Evolutionary conservation across 1,284 basidiomycete genomes (phyloP).

Genomic region (Pterulicium gracile): DNA sequence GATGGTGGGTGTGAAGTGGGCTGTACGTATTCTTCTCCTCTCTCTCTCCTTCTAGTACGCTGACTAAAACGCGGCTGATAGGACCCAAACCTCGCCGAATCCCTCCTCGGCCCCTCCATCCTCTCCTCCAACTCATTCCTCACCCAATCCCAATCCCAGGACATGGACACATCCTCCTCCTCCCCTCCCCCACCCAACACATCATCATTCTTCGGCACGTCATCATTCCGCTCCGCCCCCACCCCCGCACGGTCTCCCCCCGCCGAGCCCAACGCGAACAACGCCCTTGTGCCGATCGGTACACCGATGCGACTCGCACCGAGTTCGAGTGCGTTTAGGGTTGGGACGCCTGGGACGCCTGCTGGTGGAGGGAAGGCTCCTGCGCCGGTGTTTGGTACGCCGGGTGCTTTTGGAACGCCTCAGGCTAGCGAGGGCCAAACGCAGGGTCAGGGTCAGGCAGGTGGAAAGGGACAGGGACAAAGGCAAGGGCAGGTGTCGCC

Average conservation of each 20-base stretch:
- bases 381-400: conserved; percentile 4
- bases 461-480: conserved; percentile 8
- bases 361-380: conserved; percentile 19
- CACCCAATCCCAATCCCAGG: conserved; percentile 15
- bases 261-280: conserved; percentile 19
- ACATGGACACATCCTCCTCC: conserved; percentile 12
- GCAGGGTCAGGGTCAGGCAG: no score
- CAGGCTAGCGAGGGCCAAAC: no score
- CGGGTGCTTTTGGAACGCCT: conserved; percentile 8
- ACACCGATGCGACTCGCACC: conserved; percentile 64
- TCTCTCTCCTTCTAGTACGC: conserved; percentile 1
- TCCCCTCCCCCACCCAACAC: conserved; percentile 17
- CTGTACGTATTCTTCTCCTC: conserved; percentile 32
- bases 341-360: conserved; percentile 20
- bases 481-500: conserved; percentile 20
- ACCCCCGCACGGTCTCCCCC: conserved; percentile 14
- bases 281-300: conserved; percentile 25
- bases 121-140: conserved; percentile 19
- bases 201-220: no score
- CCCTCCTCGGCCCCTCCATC: conserved; percentile 33
- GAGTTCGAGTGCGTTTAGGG: conserved; percentile 53
- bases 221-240: conserved; percentile 28
- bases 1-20: conserved; percentile 79
- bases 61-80: conserved; percentile 17
- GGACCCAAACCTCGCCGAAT: conserved; percentile 50